These are phyloP conservation scores for Wallacemonas rigidus DNA, from an alignment of 208 protist genomes.

Conservation along the genomic window DNA sequence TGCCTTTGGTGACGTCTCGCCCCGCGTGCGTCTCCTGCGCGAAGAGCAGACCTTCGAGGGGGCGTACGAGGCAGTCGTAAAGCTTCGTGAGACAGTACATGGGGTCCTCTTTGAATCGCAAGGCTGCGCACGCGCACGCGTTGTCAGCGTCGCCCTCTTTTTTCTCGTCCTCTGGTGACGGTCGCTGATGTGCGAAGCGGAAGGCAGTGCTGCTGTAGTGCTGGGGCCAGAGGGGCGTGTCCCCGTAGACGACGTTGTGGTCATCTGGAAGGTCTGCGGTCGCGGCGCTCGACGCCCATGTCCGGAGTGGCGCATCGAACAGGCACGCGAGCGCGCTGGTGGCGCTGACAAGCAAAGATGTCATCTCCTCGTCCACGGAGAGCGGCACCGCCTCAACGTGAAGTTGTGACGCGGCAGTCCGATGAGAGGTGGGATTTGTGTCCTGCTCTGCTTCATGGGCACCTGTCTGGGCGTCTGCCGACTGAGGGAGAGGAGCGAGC, in stretches of 20 bases:
- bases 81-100: constrained; percentile 43
- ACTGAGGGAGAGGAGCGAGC: not conserved
- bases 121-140: not conserved
- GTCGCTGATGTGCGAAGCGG: constrained; percentile 20
- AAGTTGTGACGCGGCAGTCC: constrained; percentile 1
- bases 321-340: constrained; percentile 32
- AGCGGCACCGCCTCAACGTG: constrained; percentile 13
- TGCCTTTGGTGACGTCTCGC: constrained; percentile 11
- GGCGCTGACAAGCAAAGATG: constrained; percentile 17
- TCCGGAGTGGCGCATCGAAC: constrained; percentile 37
- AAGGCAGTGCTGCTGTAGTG: constrained; percentile 54
- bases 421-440: too few relatives aligned
- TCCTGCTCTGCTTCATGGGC: too few relatives aligned
- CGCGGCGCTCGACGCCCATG: constrained; percentile 1
- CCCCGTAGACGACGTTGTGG: constrained; percentile 45
- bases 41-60: constrained; percentile 27
- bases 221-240: constrained; percentile 63
- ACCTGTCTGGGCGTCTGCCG: too few relatives aligned
- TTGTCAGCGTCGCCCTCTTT: constrained; percentile 9
- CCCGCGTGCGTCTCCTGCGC: not conserved
- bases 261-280: not conserved
- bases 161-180: not conserved
- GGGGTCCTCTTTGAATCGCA: constrained; percentile 18
- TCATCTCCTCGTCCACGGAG: constrained; percentile 12
- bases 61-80: constrained; percentile 41